Conservation (phyloP, 2,329 filamentous ascomycete genomes). For the Fusarium sp. region DNA sequence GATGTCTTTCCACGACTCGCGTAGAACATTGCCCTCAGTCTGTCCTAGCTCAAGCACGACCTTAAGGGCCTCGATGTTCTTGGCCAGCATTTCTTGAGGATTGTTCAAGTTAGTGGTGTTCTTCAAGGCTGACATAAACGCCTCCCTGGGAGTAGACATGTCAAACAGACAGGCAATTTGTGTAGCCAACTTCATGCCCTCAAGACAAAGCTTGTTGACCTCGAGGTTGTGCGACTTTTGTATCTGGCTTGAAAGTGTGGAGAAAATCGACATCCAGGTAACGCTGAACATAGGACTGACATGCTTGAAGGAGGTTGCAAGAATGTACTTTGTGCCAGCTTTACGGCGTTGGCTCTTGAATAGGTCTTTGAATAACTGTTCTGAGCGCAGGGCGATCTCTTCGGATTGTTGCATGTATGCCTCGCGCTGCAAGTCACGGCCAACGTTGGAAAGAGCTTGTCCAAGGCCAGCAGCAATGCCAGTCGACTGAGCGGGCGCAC, state of each 20-base stretch:
- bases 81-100: constrained; percentile 91
- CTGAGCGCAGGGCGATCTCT: constrained; percentile 80
- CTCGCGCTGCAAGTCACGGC: constrained; percentile 90
- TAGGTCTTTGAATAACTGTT: constrained; percentile 92
- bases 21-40: constrained; percentile 89
- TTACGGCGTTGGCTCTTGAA: constrained; percentile 90
- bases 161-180: constrained; percentile 95
- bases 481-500: constrained; percentile 67
- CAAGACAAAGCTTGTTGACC: constrained; percentile 90
- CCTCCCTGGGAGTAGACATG: constrained; percentile 90
- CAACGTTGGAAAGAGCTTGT: constrained; percentile 90
- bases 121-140: constrained; percentile 91
- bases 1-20: constrained; percentile 94
- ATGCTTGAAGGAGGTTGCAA: constrained; percentile 92
- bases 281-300: constrained; percentile 99
- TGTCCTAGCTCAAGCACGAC: constrained; percentile 91
- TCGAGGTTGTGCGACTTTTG: constrained; percentile 95
- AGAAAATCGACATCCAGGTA: constrained; percentile 99
- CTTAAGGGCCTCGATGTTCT: constrained; percentile 95
- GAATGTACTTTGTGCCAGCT: constrained; percentile 80
- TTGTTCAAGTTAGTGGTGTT: constrained; percentile 98
- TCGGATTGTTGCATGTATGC: constrained; percentile 96
- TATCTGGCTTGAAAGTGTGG: constrained; percentile 90
- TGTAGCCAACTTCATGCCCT: constrained; percentile 94
- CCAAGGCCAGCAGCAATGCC: constrained; percentile 86